Evolutionary conservation across 2,329 filamentous ascomycete genomes (phyloP).

Genomic region (Aureobasidium sp.): DNA sequence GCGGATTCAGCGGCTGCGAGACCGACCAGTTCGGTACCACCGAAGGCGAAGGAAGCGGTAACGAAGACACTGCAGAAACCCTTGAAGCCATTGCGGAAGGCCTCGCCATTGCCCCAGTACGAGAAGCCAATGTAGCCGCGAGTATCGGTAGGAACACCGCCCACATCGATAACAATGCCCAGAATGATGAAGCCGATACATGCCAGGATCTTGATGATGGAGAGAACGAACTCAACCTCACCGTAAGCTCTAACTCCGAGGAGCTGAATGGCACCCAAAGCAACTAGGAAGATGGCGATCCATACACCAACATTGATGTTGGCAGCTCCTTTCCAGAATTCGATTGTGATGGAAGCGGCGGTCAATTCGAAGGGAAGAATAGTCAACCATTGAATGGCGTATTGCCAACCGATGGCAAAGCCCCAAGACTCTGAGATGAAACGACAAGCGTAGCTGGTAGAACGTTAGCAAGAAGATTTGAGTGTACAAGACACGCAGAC

Average conservation of each 20-base stretch:
- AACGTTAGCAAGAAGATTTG: background rate
- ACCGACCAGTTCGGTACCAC: conserved; percentile 51
- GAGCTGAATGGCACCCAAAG: conserved; percentile 27
- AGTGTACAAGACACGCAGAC: background rate
- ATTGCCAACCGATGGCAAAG: conserved; percentile 27
- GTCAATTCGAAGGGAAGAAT: conserved; percentile 28
- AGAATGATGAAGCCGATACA: conserved; percentile 59
- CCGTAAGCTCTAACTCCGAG: conserved; percentile 28
- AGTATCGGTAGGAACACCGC: conserved; percentile 48
- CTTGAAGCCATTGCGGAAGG: conserved; percentile 52
- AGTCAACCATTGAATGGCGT: conserved; percentile 27
- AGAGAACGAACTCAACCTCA: conserved; percentile 28
- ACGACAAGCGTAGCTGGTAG: conserved; percentile 27
- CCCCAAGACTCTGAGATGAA: conserved; percentile 39
- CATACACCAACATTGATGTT: conserved; percentile 25
- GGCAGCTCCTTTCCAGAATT: conserved; percentile 19
- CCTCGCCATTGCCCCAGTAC: conserved; percentile 35
- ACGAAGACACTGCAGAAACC: conserved; percentile 58
- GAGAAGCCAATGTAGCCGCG: conserved; percentile 53
- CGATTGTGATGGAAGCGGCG: conserved; percentile 22
- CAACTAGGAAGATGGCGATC: conserved; percentile 28
- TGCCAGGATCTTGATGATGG: conserved; percentile 34
- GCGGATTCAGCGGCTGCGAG: conserved; percentile 43
- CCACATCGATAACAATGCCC: conserved; percentile 52
- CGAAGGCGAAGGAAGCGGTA: conserved; percentile 57